These are phyloP conservation scores for Ilex aquifolium DNA, from an alignment of 257 asterid genomes.

Conservation along the genomic window DNA sequence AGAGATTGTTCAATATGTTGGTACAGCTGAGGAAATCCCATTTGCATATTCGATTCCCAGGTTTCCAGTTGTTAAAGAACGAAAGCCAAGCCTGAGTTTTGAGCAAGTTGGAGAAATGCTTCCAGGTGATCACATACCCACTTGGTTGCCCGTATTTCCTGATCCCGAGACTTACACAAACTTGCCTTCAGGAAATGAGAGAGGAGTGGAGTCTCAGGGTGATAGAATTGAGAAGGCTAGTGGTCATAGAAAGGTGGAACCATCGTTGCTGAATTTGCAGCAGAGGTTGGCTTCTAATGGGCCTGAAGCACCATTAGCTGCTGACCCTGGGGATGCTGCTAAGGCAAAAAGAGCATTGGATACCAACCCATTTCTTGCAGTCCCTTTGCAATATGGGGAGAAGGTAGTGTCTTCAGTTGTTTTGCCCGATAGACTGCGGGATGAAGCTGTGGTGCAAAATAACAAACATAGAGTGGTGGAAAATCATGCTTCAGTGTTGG, in stretches of 20 bases:
- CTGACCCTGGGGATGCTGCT: constrained; percentile 33
- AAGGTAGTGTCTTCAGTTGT: constrained; percentile 48
- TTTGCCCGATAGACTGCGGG: constrained; percentile 43
- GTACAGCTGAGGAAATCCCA: constrained; percentile 55
- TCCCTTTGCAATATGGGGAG: constrained; percentile 60
- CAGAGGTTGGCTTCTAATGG: constrained; percentile 35
- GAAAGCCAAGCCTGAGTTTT: constrained; percentile 35
- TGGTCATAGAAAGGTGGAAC: constrained; percentile 31
- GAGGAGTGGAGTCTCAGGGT: constrained; percentile 21
- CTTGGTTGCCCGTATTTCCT: constrained; percentile 64
- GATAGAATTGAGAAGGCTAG: constrained; percentile 27
- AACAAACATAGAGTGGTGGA: constrained; percentile 22
- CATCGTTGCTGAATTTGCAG: constrained; percentile 32
- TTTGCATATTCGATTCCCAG: constrained; percentile 52
- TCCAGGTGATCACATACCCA: constrained; percentile 54
- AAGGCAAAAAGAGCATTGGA: constrained; percentile 37
- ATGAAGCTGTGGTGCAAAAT: constrained; percentile 25
- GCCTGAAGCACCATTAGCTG: constrained; percentile 30
- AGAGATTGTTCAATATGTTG: constrained; percentile 40
- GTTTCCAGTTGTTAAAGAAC: constrained; percentile 56
- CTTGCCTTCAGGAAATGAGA: constrained; percentile 22
- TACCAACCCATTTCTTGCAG: constrained; percentile 59
- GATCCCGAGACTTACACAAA: constrained; percentile 34
- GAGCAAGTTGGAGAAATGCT: constrained; percentile 40
- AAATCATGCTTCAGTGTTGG: constrained; percentile 28